Evolutionary conservation across 2,329 filamentous ascomycete species (phyloP).

Genomic region (Chaetomiaceae sp.): DNA sequence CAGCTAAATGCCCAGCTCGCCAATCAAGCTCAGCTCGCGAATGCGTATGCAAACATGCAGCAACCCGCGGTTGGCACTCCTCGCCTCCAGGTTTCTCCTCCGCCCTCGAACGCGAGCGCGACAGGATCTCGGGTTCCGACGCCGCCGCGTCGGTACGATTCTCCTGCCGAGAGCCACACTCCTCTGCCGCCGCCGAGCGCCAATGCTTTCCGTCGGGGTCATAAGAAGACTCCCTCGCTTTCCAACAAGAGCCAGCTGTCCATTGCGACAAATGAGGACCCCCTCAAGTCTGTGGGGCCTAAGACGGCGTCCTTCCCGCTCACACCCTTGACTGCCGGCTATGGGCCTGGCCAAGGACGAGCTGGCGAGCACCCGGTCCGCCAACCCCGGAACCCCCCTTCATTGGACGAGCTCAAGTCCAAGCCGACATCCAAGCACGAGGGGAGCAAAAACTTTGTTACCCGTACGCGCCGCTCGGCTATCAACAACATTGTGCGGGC

Average conservation of each 20-base stretch:
- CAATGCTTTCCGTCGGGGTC: constrained; percentile 86
- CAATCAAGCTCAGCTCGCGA: constrained; percentile 42
- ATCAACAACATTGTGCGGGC: constrained; percentile 89
- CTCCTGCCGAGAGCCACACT: constrained; percentile 57
- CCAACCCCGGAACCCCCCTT: constrained; percentile 87
- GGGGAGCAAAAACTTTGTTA: constrained; percentile 95
- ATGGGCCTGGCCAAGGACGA: constrained; percentile 87
- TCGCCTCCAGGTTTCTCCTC: constrained; percentile 77
- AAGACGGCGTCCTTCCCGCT: constrained; percentile 77
- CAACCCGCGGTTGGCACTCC: constrained; percentile 56
- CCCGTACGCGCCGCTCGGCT: constrained; percentile 85
- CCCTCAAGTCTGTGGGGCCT: constrained; percentile 60
- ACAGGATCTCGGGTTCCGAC: constrained; percentile 58
- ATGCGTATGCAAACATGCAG: constrained; percentile 43
- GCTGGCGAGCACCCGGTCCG: constrained; percentile 92
- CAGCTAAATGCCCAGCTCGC: constrained; percentile 29
- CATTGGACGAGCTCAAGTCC: constrained; percentile 81
- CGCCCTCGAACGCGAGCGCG: constrained; percentile 57
- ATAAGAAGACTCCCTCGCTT: constrained; percentile 84
- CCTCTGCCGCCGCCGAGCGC: constrained; percentile 84
- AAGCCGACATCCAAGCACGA: constrained; percentile 92
- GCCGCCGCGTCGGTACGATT: constrained; percentile 62
- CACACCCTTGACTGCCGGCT: constrained; percentile 72
- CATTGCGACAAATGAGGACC: constrained; percentile 41
- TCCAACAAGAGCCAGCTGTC: constrained; percentile 50